Evolutionary conservation across 768 basidiomycete genomes (phyloP).

Genomic region (Trametes elegans): DNA sequence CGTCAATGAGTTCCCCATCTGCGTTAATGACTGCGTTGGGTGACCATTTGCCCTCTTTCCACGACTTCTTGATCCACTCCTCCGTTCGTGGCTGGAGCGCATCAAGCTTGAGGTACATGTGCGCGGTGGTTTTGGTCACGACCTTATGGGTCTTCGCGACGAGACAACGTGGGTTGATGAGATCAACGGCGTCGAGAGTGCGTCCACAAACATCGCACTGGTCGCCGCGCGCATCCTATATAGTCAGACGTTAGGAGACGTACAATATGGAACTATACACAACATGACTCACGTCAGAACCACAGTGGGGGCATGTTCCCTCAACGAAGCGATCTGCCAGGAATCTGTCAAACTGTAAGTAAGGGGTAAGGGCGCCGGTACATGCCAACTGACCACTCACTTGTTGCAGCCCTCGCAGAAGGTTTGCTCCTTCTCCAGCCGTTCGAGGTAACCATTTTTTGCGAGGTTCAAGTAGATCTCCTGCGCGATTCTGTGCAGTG

Average conservation of each 20-base stretch:
- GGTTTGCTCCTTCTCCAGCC: conserved; percentile 87
- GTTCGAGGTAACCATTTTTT: conserved; percentile 72
- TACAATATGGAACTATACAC: neutral
- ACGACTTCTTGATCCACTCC: conserved; percentile 82
- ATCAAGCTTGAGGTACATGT: conserved; percentile 91
- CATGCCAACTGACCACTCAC: conserved; percentile 37
- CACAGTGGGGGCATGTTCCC: conserved; percentile 95
- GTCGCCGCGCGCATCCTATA: conserved; percentile 92
- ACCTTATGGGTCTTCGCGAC: conserved; percentile 79
- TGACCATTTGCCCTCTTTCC: conserved; percentile 86
- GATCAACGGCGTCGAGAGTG: conserved; percentile 90
- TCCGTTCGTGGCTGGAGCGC: conserved; percentile 78
- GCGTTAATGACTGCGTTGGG: conserved; percentile 87
- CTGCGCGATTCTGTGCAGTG: conserved; percentile 71
- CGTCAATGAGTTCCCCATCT: conserved; percentile 87
- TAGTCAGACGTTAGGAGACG: neutral
- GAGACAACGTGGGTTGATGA: conserved; percentile 93
- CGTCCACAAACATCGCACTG: conserved; percentile 95
- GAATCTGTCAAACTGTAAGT: conserved; percentile 51
- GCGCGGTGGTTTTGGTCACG: conserved; percentile 72
- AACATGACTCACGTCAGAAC: conserved; percentile 70
- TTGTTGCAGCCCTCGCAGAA: conserved; percentile 92
- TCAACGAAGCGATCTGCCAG: conserved; percentile 97
- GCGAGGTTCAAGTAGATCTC: conserved; percentile 84
- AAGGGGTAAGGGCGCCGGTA: conserved; percentile 8